These are phyloP conservation scores for Bruguiera sexangula DNA, from an alignment of 345 rosid species.

Conservation along the genomic window DNA sequence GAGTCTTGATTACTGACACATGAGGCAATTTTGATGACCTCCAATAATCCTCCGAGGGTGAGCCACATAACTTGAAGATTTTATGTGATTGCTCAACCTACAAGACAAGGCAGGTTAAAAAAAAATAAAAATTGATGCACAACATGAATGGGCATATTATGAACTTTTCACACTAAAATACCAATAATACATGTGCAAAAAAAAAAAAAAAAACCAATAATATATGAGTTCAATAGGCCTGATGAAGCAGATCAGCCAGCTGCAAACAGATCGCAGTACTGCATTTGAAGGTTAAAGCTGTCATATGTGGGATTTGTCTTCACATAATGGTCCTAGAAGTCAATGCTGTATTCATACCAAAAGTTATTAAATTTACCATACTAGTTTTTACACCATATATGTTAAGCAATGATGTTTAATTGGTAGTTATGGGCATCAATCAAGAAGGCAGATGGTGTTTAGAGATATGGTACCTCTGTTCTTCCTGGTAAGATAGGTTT, in stretches of 20 bases:
- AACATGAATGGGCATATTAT: conserved; percentile 1
- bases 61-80: conserved; percentile 92
- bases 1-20: conserved; percentile 70
- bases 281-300: not conserved
- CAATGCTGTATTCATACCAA: not conserved
- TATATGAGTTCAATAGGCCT: too few species aligned
- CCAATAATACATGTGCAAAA: not conserved
- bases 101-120: conserved; percentile 3
- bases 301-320: not conserved
- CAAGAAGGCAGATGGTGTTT: not conserved
- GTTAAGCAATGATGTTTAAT: not conserved
- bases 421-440: conserved; percentile 10
- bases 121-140: not conserved
- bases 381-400: too few species aligned
- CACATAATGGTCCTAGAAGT: not conserved
- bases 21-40: conserved; percentile 58
- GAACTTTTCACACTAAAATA: conserved; percentile 1
- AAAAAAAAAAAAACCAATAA: not conserved
- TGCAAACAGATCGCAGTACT: not conserved
- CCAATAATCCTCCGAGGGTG: conserved; percentile 86
- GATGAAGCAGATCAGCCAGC: not conserved
- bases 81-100: conserved; percentile 96
- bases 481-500: conserved; percentile 91
- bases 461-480: conserved; percentile 62
- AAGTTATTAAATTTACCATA: not conserved